phyloP scores from a whole-genome alignment of 1,139 yeast genomes.

The Trichomonascaceae sp. region DNA sequence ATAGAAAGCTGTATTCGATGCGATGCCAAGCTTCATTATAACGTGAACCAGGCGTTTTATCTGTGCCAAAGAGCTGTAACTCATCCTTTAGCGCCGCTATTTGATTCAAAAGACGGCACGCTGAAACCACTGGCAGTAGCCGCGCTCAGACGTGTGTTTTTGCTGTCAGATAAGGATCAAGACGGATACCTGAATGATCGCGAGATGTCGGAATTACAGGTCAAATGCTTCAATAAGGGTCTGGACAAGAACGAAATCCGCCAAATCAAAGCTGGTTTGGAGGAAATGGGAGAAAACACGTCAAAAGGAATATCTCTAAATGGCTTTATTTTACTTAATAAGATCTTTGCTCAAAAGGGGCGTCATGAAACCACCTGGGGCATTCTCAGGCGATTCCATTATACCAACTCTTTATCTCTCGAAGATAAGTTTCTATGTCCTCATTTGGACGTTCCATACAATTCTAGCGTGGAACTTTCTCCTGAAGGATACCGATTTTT shows the following conservation, averaged over 20 bases:
- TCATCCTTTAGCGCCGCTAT: constrained; percentile 89
- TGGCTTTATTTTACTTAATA: constrained; percentile 73
- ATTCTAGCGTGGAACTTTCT: constrained; percentile 82
- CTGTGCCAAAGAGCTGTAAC: constrained; percentile 88
- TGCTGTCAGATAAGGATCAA: constrained; percentile 81
- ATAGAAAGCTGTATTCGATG: constrained; percentile 87
- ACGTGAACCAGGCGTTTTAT: constrained; percentile 84
- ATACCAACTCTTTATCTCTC: constrained; percentile 83
- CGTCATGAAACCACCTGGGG: constrained; percentile 98
- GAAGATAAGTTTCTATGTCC: constrained; percentile 76
- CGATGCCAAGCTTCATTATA: constrained; percentile 71
- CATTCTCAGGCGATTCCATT: constrained; percentile 75
- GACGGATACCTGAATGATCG: constrained; percentile 70
- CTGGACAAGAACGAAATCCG: constrained; percentile 48
- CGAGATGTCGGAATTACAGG: constrained; percentile 65
- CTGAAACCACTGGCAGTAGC: constrained; percentile 69
- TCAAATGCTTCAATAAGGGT: constrained; percentile 62
- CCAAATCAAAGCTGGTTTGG: constrained; percentile 40
- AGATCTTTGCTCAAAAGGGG: constrained; percentile 80
- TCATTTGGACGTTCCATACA: constrained; percentile 62
- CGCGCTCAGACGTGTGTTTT: constrained; percentile 77
- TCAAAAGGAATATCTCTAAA: constrained; percentile 56
- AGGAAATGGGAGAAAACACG: constrained; percentile 15
- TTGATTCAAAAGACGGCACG: constrained; percentile 82
- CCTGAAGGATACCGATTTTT: constrained; percentile 91